Evolutionary conservation across 345 rosid genomes (phyloP).

Genomic region (Euphorbia pulcherrima): DNA sequence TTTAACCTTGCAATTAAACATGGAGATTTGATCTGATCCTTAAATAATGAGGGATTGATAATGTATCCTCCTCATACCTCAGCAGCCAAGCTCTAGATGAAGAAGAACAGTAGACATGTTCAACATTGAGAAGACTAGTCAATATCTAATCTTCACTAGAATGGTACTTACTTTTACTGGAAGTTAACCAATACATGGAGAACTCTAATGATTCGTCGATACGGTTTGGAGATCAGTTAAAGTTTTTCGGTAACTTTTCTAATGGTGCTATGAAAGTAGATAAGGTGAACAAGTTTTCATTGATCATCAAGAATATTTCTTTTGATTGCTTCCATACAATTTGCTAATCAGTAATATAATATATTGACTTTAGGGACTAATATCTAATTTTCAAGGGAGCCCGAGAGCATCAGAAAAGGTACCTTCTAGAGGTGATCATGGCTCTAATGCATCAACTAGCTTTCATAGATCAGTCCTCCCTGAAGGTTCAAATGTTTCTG

Average conservation of each 20-base stretch:
- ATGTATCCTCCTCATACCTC: no score
- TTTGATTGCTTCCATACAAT: neutral
- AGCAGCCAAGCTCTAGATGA: no score
- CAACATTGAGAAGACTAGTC: no score
- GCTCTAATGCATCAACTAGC: neutral
- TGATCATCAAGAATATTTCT: neutral
- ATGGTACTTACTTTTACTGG: no score
- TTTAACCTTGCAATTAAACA: no score
- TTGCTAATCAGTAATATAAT: neutral
- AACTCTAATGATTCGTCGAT: constrained; percentile 23
- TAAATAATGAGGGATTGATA: no score
- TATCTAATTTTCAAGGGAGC: constrained; percentile 20
- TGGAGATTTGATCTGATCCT: no score
- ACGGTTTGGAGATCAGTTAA: constrained; percentile 22
- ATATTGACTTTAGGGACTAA: constrained; percentile 22
- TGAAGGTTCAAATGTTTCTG: no score
- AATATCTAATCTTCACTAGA: no score
- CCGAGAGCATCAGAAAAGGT: constrained; percentile 26
- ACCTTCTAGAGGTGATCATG: constrained; percentile 24
- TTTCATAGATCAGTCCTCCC: no score
- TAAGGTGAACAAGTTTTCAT: constrained; percentile 22
- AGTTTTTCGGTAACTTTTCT: constrained; percentile 24
- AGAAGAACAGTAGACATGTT: no score
- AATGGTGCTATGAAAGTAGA: constrained; percentile 18
- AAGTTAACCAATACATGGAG: constrained; percentile 26